Evolutionary conservation across 208 protist species (phyloP).

Genomic region (Zelonia costaricensis): DNA sequence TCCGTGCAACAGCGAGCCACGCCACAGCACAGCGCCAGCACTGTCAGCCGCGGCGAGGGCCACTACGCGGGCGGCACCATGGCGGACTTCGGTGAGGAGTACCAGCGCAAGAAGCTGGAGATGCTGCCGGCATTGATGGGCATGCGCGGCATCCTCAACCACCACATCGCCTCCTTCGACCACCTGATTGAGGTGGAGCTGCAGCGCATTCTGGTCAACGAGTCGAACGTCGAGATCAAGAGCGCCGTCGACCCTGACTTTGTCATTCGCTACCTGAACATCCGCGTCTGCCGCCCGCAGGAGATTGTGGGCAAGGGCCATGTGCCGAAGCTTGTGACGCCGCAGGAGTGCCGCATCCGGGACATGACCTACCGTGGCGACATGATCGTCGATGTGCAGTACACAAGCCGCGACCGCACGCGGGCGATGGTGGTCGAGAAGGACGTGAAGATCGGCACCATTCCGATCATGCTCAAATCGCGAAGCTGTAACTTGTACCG

Average conservation of each 20-base stretch:
- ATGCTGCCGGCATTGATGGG: conserved; percentile 82
- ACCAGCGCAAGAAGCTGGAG: conserved; percentile 73
- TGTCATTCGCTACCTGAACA: conserved; percentile 87
- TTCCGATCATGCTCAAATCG: conserved; percentile 99
- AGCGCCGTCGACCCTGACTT: conserved; percentile 86
- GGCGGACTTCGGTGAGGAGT: conserved; percentile 42
- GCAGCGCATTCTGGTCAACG: conserved; percentile 84
- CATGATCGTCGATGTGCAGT: conserved; percentile 90
- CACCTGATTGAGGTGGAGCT: conserved; percentile 88
- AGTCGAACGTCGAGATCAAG: conserved; percentile 89
- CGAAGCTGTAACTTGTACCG: conserved; percentile 95
- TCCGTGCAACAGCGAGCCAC: no score
- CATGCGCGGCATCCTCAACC: conserved; percentile 88
- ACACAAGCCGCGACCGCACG: conserved; percentile 67
- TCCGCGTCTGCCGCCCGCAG: conserved; percentile 72
- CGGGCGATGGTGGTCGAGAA: conserved; percentile 64
- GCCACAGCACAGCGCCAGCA: not conserved
- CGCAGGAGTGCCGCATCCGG: conserved; percentile 96
- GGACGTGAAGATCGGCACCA: conserved; percentile 96
- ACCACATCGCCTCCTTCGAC: conserved; percentile 90
- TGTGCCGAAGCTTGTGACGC: conserved; percentile 77
- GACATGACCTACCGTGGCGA: conserved; percentile 95
- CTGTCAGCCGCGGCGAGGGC: not conserved
- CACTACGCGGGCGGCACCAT: conserved; percentile 1
- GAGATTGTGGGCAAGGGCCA: conserved; percentile 88